Base-by-base conservation (phyloP, 305 asterid genomes). In the Solanum hybrid region DNA sequence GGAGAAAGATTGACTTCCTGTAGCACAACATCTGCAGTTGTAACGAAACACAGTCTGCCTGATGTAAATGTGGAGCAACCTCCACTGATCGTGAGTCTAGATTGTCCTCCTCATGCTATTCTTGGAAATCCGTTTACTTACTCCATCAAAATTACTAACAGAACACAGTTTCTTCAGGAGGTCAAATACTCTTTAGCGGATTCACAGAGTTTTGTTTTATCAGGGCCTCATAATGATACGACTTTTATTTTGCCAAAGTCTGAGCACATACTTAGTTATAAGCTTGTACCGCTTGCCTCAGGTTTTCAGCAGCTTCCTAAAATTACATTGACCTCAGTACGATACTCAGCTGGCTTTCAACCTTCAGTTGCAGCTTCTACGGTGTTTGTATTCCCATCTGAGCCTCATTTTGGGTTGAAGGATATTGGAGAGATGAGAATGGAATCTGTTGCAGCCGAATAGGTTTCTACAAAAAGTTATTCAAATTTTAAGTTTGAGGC, bases 241-340 rank as follows among this genome's bases (percentile, higher is more conserved):
- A 85, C 94, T 56, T 94, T 87, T 71, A 94, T 98, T 86, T 92
- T 96, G 91, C 99, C 99, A 6, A 92, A 94, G 88, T 94, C 97
- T 2, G 95, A 91, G 66, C 95, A 95, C 91, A 90, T 91, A 64
- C 91, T 96, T 31, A 91, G 90, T 46, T 96, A 94, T 95, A 93
- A 93, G 93, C 96, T 98, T 75, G 98, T 98, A 14, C 98, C 99
- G 7, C 91, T 98, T 90, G 96, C 94, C 56, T 92, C 96, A 26
- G 99, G 99, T 82, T 93, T 93, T 20, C 96, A 93, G 91, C 98
- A 93, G 92, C 98, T 98, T 90, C 99, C 99, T 29, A 93, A 93
- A 90, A 96, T 94, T 46, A 90, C 93, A 4, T 90, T 96, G 91
- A 94, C 93, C n/a, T 94, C 99, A 2, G 92, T 92, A 69, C 93